These are phyloP conservation scores for Calocera viscosa DNA, from an alignment of 768 basidiomycete species.

Conservation along the genomic window DNA sequence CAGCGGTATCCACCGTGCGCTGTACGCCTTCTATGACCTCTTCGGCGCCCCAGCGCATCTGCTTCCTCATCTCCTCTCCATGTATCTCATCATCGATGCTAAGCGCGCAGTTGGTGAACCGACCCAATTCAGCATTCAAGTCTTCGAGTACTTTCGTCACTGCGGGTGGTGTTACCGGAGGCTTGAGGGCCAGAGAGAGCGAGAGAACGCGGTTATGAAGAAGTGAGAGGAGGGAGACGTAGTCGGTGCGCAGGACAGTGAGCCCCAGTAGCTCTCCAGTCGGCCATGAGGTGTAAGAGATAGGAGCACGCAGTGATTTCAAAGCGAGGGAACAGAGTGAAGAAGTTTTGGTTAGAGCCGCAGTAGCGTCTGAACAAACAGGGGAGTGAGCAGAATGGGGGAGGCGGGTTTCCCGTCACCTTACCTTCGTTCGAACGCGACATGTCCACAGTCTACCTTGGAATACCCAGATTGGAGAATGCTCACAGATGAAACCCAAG, in stretches of 20 bases:
- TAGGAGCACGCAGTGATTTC: background rate
- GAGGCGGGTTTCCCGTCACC: too few species aligned
- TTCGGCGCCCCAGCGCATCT: slow-evolving; percentile 33
- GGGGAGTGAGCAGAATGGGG: background rate
- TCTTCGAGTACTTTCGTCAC: slow-evolving; percentile 43
- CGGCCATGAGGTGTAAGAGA: background rate
- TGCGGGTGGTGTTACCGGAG: slow-evolving; percentile 41
- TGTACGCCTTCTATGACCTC: slow-evolving; percentile 39
- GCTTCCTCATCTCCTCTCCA: slow-evolving; percentile 38
- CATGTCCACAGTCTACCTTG: background rate
- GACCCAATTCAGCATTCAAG: slow-evolving; percentile 37
- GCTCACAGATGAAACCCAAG: background rate
- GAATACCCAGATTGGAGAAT: background rate
- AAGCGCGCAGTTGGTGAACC: slow-evolving; percentile 39
- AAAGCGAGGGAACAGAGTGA: background rate
- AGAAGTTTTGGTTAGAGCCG: background rate
- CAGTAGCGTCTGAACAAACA: background rate
- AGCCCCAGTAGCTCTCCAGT: slow-evolving; percentile 21
- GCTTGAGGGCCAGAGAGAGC: slow-evolving; percentile 49
- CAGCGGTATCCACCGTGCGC: background rate
- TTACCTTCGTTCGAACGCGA: background rate
- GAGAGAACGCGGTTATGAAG: slow-evolving; percentile 48
- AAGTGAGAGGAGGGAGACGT: slow-evolving; percentile 45
- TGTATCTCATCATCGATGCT: slow-evolving; percentile 34
- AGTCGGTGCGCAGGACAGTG: slow-evolving; percentile 40